Evolutionary conservation across 768 basidiomycete species (phyloP).

Genomic region (Boletus coccyginus): DNA sequence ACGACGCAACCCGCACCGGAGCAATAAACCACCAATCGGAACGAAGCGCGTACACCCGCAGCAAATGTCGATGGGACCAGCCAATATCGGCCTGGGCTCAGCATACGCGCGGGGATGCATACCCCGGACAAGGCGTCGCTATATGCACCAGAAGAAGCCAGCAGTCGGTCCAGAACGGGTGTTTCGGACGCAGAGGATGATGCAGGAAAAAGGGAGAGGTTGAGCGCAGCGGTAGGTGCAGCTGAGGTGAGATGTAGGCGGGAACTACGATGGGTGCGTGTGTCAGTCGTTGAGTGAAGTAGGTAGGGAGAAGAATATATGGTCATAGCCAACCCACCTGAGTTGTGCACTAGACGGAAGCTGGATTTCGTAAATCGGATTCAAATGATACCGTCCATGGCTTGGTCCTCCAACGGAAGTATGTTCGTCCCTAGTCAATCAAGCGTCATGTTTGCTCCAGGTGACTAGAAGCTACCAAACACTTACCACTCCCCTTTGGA

Average conservation of each 20-base stretch:
- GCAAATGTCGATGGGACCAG: slow-evolving; percentile 72
- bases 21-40: slow-evolving; percentile 61
- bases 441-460: background rate
- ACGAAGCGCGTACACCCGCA: slow-evolving; percentile 53
- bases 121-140: slow-evolving; percentile 74
- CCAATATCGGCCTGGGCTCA: slow-evolving; percentile 64
- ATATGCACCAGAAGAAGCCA: slow-evolving; percentile 78
- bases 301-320: slow-evolving; percentile 15
- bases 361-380: slow-evolving; percentile 67
- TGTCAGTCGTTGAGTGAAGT: slow-evolving; percentile 16
- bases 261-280: slow-evolving; percentile 41
- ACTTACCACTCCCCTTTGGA: slow-evolving; percentile 74
- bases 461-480: background rate
- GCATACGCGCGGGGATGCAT: slow-evolving; percentile 46
- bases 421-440: slow-evolving; percentile 44
- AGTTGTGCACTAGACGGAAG: slow-evolving; percentile 52
- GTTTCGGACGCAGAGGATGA: slow-evolving; percentile 5
- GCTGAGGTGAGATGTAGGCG: slow-evolving; percentile 61
- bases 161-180: slow-evolving; percentile 34
- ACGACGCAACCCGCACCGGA: slow-evolving; percentile 33
- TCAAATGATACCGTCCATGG: slow-evolving; percentile 58
- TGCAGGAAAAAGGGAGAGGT: slow-evolving; percentile 56
- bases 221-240: slow-evolving; percentile 46
- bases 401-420: slow-evolving; percentile 71
- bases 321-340: slow-evolving; percentile 41